Percentiles rank a stretch among this genome's conserved stretches.
Conservation (phyloP, 495 filamentous ascomycete genomes). For the Lepraria neglecta region DNA sequence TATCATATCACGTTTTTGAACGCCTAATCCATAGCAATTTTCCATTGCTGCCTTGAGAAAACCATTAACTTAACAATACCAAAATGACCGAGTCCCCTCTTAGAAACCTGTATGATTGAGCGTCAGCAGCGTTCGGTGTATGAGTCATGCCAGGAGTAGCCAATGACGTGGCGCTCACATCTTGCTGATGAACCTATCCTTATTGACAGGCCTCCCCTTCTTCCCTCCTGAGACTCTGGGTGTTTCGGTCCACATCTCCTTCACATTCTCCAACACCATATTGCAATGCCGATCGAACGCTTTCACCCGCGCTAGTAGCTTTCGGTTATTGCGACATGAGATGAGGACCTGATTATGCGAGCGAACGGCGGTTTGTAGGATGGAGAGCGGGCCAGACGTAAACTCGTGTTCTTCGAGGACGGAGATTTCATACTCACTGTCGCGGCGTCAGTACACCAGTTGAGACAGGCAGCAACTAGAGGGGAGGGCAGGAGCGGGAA, state of each 20-base stretch:
- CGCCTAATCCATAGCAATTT: conserved; percentile 2
- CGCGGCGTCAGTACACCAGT: neutral
- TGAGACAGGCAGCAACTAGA: neutral
- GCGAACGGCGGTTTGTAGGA: conserved; percentile 86
- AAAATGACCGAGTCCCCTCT: conserved; percentile 91
- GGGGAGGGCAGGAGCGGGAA: neutral
- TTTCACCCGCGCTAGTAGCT: conserved; percentile 73
- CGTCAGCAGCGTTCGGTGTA: conserved; percentile 3
- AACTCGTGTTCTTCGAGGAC: conserved; percentile 88
- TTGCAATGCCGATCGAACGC: conserved; percentile 94
- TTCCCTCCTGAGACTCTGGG: conserved; percentile 67
- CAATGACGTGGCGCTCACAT: conserved; percentile 54
- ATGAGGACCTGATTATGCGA: conserved; percentile 85
- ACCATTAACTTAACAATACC: conserved; percentile 70
- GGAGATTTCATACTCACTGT: conserved; percentile 80
- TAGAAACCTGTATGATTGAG: conserved; percentile 64
- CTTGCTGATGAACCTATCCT: conserved; percentile 98
- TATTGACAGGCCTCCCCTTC: conserved; percentile 88
- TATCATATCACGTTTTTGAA: conserved; percentile 10
- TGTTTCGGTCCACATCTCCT: conserved; percentile 99
- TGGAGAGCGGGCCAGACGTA: conserved; percentile 76
- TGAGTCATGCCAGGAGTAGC: neutral
- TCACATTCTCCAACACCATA: conserved; percentile 96
- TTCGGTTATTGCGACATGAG: conserved; percentile 82
- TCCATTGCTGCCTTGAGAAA: conserved; percentile 4